These are phyloP conservation scores for Syzygium oleosum DNA, from an alignment of 345 rosid genomes.

Conservation along the genomic window DNA sequence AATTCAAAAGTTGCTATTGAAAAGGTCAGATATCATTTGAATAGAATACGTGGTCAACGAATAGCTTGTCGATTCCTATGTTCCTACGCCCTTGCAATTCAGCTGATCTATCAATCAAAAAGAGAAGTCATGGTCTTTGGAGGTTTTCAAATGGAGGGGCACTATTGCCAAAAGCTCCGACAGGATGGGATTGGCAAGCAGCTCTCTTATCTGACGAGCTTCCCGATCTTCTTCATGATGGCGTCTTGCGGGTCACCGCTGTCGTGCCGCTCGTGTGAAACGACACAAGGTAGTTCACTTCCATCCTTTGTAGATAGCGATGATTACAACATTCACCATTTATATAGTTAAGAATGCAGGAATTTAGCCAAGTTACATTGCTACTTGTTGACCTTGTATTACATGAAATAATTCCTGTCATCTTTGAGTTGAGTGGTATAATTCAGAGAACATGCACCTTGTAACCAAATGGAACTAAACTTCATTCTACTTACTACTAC, in stretches of 20 bases:
- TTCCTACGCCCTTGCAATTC: neutral
- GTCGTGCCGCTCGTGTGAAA: conserved; percentile 74
- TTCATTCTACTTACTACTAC: neutral
- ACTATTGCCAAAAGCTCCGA: conserved; percentile 91
- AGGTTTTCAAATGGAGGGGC: conserved; percentile 72
- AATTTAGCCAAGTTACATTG: neutral
- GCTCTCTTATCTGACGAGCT: conserved; percentile 85
- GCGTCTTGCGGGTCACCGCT: conserved; percentile 68
- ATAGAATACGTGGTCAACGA: neutral
- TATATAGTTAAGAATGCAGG: neutral
- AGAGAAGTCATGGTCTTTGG: conserved; percentile 88
- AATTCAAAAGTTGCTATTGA: neutral
- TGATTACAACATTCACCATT: neutral
- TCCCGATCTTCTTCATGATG: conserved; percentile 73
- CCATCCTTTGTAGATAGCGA: neutral
- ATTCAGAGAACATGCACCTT: no score
- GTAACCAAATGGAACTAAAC: neutral
- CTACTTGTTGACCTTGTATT: neutral
- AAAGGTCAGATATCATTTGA: neutral
- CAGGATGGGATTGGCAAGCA: conserved; percentile 95
- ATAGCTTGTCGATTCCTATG: neutral
- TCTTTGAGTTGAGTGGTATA: neutral
- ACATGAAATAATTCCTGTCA: neutral
- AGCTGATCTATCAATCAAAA: conserved; percentile 90
- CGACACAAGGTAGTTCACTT: neutral